Evolutionary conservation across 1,139 yeast species (phyloP), one percentile per base, ranked within the genome.

Genomic region (Suzukiozyma palmioleophila): DNA sequence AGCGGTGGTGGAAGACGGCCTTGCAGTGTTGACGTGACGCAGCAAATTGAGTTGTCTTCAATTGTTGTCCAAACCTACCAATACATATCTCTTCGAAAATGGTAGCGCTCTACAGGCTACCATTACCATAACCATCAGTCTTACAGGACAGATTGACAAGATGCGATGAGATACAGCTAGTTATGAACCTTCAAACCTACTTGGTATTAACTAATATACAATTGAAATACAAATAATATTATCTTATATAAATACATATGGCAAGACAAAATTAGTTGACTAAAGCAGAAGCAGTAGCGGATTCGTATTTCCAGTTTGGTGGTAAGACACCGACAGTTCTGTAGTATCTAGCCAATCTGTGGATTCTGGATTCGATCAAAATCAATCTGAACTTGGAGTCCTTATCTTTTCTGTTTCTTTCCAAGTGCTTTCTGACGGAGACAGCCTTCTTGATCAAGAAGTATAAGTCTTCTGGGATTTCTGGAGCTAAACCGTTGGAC

Each of bases 311-410:
- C 97, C 97, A 92, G 92, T 86, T 89, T 72, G 98, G 97, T 65
- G 98, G 97, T 69, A 92, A 85, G 66, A 92, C 97, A 69, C 95
- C 80, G 63, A 88, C 95, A 64, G 96, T 87, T 88, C 96, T 90
- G 96, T 92, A 92, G 94, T 92, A 92, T 83, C 99, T 88, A 62
- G 98, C 96, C 74, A 92, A 87, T 85, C 99, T 92, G 95, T 92
- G 99, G 80, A 92, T 92, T 88, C 98, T 89, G 55, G 97, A 90
- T 81, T 92, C 99, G 72, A 94, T 89, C 77, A 92, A 85, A 92
- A 92, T 92, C 70, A 92, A 88, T 85, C 99, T 89, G 95, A 94
- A 92, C 81, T 92, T 92, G 63, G 98, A 92, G 79, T 92, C 98
- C 84, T 92, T 90, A 80, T 92, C 99, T 84, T 92, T 94, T 86